Evolutionary conservation across 176 grass and related monocot genomes (phyloP).

Genomic region (Bromus sterilis): DNA sequence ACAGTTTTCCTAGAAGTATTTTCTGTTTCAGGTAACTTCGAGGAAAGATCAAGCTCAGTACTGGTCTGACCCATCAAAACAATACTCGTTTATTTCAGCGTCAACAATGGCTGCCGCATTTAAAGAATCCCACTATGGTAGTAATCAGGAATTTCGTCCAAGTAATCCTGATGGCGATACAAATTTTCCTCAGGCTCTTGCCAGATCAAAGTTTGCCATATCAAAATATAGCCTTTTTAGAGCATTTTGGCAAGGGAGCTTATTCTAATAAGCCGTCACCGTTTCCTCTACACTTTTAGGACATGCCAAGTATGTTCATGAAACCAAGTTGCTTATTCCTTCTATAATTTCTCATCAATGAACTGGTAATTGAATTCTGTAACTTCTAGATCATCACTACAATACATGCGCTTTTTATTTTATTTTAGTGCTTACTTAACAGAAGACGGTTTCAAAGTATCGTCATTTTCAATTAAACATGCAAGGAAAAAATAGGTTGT

Average conservation of each 20-base stretch:
- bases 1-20: neutral
- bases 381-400: neutral
- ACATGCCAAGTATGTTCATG: constrained; percentile 51
- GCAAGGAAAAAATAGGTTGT: neutral
- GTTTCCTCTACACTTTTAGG: constrained; percentile 67
- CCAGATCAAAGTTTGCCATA: constrained; percentile 57
- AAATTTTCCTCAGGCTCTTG: constrained; percentile 30
- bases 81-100: constrained; percentile 44
- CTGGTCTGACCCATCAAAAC: constrained; percentile 46
- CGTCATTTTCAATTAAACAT: neutral
- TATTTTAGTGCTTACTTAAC: no score
- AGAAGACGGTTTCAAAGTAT: no score
- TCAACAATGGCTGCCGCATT: constrained; percentile 45
- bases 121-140: constrained; percentile 49
- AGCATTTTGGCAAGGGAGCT: constrained; percentile 57
- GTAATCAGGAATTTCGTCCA: constrained; percentile 9
- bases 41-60: constrained; percentile 78
- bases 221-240: constrained; percentile 51
- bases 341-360: neutral
- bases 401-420: neutral
- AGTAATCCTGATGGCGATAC: constrained; percentile 1
- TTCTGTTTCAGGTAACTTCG: constrained; percentile 48
- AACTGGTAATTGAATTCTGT: neutral
- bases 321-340: neutral
- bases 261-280: constrained; percentile 51